phyloP scores from a whole-genome alignment of 2,329 filamentous ascomycete species.

The Colletotrichum echinochloae region DNA sequence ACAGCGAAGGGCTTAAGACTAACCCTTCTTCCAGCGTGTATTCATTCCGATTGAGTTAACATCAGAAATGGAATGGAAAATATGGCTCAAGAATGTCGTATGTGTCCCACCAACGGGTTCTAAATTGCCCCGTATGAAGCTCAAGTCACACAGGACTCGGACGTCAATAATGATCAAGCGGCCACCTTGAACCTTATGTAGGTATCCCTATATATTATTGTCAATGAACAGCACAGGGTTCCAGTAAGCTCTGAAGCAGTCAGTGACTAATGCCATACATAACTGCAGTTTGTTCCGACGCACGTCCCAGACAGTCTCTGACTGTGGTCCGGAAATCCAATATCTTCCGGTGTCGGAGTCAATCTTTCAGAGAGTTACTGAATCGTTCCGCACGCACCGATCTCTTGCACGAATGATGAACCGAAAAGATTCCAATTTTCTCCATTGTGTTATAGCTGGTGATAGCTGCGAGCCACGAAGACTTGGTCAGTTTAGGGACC shows the following conservation, averaged over 20 bases:
- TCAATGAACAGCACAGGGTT: neutral
- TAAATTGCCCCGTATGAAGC: neutral
- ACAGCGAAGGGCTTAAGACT: neutral
- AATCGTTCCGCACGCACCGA: neutral
- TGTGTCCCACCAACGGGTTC: neutral
- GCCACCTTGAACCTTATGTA: neutral
- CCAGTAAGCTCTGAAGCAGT: rapidly evolving
- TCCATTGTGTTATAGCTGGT: neutral
- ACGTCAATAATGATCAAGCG: neutral
- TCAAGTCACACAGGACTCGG: neutral
- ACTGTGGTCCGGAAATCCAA: neutral
- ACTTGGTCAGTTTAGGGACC: neutral
- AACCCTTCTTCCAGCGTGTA: neutral
- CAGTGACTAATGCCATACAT: neutral
- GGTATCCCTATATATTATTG: neutral
- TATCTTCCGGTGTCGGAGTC: neutral
- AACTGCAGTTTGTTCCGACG: neutral
- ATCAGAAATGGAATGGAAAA: neutral
- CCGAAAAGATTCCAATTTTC: neutral
- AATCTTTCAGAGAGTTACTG: neutral
- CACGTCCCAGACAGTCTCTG: neutral
- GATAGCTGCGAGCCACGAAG: neutral
- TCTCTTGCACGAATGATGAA: neutral
- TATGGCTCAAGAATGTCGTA: neutral
- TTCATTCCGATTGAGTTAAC: neutral